phyloP scores from a whole-genome alignment of 1,284 basidiomycete species.

The Cystobasidium pallidum region DNA sequence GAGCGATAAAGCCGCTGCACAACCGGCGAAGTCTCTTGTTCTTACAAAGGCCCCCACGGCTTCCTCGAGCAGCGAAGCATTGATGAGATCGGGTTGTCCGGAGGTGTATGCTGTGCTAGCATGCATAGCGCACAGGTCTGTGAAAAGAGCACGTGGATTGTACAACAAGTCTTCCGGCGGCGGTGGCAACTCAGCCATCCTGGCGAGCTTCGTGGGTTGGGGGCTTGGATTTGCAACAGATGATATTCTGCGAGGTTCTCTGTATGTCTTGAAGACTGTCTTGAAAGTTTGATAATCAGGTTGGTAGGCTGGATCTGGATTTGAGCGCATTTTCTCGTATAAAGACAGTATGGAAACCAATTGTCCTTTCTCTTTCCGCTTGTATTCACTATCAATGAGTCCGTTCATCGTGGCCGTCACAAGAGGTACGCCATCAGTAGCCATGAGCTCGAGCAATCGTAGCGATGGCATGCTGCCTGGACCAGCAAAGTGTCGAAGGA shows the following conservation, averaged over 20 bases:
- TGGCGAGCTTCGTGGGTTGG: constrained; percentile 14
- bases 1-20: background rate
- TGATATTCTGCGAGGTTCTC: constrained; percentile 14
- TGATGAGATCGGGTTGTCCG: background rate
- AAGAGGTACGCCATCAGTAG: constrained; percentile 22
- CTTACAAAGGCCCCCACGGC: constrained; percentile 25
- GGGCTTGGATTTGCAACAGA: background rate
- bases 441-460: constrained; percentile 32
- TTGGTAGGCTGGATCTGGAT: constrained; percentile 7
- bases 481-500: constrained; percentile 7
- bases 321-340: constrained; percentile 14
- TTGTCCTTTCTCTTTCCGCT: background rate
- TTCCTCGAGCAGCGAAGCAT: constrained; percentile 1
- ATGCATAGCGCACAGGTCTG: background rate
- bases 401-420: constrained; percentile 20
- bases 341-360: constrained; percentile 15
- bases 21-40: constrained; percentile 31
- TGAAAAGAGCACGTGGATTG: background rate
- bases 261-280: constrained; percentile 18
- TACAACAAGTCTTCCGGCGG: constrained; percentile 4
- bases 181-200: constrained; percentile 2
- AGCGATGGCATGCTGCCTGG: constrained; percentile 1
- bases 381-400: constrained; percentile 29
- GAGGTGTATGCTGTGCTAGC: background rate
- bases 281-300: constrained; percentile 19